These are phyloP conservation scores for Danielia reshetovae DNA, from an alignment of 805 yeast genomes.

Conservation along the genomic window DNA sequence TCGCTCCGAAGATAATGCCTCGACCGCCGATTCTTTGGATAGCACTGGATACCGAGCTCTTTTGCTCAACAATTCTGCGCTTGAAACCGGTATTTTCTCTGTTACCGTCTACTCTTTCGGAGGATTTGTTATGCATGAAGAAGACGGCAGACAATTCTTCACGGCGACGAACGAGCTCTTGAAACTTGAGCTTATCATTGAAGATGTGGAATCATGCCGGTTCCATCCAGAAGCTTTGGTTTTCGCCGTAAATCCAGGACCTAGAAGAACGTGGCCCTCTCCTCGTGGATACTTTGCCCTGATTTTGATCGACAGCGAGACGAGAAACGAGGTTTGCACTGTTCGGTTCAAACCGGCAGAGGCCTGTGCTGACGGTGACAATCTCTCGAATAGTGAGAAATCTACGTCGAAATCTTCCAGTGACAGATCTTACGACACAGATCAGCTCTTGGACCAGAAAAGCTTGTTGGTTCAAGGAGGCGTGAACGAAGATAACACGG, in stretches of 20 bases:
- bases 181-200: constrained; percentile 30
- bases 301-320: constrained; percentile 23
- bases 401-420: not conserved
- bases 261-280: constrained; percentile 22
- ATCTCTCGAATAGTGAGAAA: constrained; percentile 1
- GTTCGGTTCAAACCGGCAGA: not conserved
- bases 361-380: constrained; percentile 1
- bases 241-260: constrained; percentile 4
- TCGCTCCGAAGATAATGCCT: not conserved
- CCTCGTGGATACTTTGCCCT: constrained; percentile 40
- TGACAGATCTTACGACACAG: constrained; percentile 5
- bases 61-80: not conserved
- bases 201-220: constrained; percentile 9
- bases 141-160: constrained; percentile 19
- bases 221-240: constrained; percentile 23
- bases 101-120: constrained; percentile 36
- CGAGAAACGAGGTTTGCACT: constrained; percentile 1
- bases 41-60: not conserved
- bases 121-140: constrained; percentile 24
- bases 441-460: constrained; percentile 22
- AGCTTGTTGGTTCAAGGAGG: constrained; percentile 41
- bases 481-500: constrained; percentile 24
- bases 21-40: not conserved
- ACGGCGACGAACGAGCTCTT: constrained; percentile 32
- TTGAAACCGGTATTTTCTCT: constrained; percentile 17